Evolutionary conservation across 106 monocot species (phyloP).

Genomic region (Posidonia australis): DNA sequence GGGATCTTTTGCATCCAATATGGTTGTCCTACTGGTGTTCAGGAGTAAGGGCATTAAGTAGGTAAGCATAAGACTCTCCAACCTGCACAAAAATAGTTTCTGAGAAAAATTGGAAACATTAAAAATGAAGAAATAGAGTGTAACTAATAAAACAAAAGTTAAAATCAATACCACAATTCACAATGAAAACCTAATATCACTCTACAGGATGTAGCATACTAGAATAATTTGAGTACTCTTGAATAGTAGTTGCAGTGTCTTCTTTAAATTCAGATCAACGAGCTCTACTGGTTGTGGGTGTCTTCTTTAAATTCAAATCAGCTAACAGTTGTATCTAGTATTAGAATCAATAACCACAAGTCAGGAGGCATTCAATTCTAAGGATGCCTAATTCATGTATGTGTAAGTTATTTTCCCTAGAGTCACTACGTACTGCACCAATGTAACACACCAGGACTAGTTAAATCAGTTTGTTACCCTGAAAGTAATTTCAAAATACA

Average conservation of each 20-base stretch:
- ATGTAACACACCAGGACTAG: too few species aligned
- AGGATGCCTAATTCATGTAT: not conserved
- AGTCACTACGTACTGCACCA: too few species aligned
- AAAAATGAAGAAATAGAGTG: not conserved
- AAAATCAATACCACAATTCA: not conserved
- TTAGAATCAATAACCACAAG: not conserved
- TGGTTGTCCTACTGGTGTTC: slow-evolving; percentile 13
- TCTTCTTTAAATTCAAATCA: slow-evolving; percentile 93
- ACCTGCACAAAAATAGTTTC: slow-evolving; percentile 9
- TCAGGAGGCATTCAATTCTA: not conserved
- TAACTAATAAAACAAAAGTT: not conserved
- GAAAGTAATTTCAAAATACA: not conserved
- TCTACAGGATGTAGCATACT: not conserved
- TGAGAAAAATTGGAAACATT: not conserved
- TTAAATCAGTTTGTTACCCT: not conserved
- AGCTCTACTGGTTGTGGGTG: slow-evolving; percentile 83
- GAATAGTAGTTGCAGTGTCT: too few species aligned
- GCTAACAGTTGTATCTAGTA: slow-evolving; percentile 92
- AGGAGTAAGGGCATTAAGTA: slow-evolving; percentile 29
- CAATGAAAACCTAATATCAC: not conserved
- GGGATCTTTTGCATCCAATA: slow-evolving; percentile 23
- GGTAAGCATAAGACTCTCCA: slow-evolving; percentile 29
- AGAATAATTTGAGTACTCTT: not conserved
- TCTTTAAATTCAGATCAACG: too few species aligned
- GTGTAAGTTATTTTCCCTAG: not conserved